A percentile compares a stretch with the other conserved stretches of the same genome.
Conservation (phyloP, 164 flowering plant genomes). For the Taxillus chinensis region DNA sequence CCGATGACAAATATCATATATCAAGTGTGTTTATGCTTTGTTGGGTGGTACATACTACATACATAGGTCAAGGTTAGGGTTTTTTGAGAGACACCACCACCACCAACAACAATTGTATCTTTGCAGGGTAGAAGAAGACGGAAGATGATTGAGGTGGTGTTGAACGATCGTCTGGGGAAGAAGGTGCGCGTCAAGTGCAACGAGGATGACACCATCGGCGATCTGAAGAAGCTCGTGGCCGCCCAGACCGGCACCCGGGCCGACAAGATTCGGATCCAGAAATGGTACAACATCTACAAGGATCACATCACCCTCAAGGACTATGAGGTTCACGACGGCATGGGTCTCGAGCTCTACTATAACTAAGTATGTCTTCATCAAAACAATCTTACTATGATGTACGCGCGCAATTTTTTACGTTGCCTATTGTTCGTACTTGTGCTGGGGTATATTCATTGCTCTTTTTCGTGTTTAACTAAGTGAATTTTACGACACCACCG, state of each 20-base stretch:
- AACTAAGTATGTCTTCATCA: constrained; percentile 20
- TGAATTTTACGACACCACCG: no score
- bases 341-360: constrained; percentile 95
- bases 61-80: no score
- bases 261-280: constrained; percentile 27
- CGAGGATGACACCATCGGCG: constrained; percentile 91
- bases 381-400: neutral
- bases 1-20: no score
- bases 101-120: no score
- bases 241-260: constrained; percentile 1
- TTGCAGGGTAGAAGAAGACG: neutral
- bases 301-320: constrained; percentile 89
- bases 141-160: constrained; percentile 89
- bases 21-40: no score
- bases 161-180: constrained; percentile 91
- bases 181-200: constrained; percentile 88
- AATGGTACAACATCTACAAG: constrained; percentile 85
- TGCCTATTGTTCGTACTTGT: no score
- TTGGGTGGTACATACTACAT: no score
- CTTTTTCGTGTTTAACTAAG: no score
- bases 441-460: no score
- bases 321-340: constrained; percentile 92
- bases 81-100: no score
- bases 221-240: constrained; percentile 15
- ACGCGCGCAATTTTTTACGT: no score